A percentile compares a stretch with the other conserved stretches of the same genome.
Evolutionary conservation across 805 yeast species (phyloP).

Genomic region (Candida succiphila): DNA sequence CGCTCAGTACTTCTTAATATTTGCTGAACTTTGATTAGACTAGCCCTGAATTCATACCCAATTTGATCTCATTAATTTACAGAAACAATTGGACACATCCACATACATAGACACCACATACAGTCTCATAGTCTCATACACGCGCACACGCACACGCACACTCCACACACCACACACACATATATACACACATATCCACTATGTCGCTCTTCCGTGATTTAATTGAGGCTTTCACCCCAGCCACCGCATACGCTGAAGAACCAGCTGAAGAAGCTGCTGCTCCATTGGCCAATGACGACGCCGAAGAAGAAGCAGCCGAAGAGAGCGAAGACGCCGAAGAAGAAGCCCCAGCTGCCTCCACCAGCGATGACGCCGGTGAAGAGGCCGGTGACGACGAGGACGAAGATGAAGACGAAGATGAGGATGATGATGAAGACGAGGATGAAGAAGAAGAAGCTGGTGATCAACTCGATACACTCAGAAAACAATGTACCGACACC

Average conservation of each 20-base stretch:
- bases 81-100: too few relatives aligned
- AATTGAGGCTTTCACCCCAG: conserved; percentile 71
- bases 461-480: conserved; percentile 57
- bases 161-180: neutral
- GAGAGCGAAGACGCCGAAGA: conserved; percentile 50
- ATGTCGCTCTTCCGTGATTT: conserved; percentile 54
- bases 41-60: too few relatives aligned
- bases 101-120: too few relatives aligned
- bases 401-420: conserved; percentile 26
- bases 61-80: too few relatives aligned
- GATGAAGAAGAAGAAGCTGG: conserved; percentile 48
- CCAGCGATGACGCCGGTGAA: conserved; percentile 33
- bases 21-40: too few relatives aligned
- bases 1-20: too few relatives aligned
- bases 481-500: conserved; percentile 60
- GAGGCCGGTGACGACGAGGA: conserved; percentile 52
- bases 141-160: too few relatives aligned
- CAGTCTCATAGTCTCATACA: too few relatives aligned
- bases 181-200: neutral
- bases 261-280: conserved; percentile 11
- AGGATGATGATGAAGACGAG: conserved; percentile 28
- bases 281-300: conserved; percentile 30
- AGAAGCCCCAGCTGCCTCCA: conserved; percentile 28
- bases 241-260: conserved; percentile 76
- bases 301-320: neutral